These are phyloP conservation scores for Picochlorum sp. DNA, from an alignment of 139 green algal species.

Conservation along the genomic window DNA sequence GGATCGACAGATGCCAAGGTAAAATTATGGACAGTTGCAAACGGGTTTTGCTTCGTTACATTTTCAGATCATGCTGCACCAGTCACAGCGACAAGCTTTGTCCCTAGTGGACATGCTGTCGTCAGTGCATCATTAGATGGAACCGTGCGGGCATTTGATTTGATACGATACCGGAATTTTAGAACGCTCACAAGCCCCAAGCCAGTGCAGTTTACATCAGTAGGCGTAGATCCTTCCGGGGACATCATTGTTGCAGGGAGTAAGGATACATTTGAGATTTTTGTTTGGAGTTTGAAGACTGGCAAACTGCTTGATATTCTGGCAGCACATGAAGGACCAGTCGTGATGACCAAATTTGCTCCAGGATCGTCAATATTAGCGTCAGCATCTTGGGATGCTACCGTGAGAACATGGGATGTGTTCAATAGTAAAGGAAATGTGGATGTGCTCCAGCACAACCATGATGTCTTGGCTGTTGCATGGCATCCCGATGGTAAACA, in stretches of 20 bases:
- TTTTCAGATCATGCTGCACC: slow-evolving; percentile 84
- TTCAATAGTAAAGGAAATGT: slow-evolving; percentile 60
- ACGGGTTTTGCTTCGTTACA: slow-evolving; percentile 89
- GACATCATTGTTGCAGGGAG: slow-evolving; percentile 82
- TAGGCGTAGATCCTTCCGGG: slow-evolving; percentile 80
- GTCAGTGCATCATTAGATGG: slow-evolving; percentile 60
- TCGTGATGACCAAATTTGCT: slow-evolving; percentile 75
- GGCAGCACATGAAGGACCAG: slow-evolving; percentile 82
- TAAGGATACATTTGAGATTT: slow-evolving; percentile 85
- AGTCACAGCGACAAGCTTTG: slow-evolving; percentile 73
- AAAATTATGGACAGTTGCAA: slow-evolving; percentile 72
- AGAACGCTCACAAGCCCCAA: slow-evolving; percentile 78
- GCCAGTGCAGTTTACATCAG: slow-evolving; percentile 71
- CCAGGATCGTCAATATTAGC: slow-evolving; percentile 61
- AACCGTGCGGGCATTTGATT: slow-evolving; percentile 89
- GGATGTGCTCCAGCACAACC: slow-evolving; percentile 76
- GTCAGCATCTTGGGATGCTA: slow-evolving; percentile 80
- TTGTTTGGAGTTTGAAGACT: slow-evolving; percentile 89
- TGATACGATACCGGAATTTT: slow-evolving; percentile 92
- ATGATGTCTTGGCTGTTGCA: slow-evolving; percentile 88
- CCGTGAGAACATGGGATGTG: slow-evolving; percentile 80
- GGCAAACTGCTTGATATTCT: slow-evolving; percentile 88
- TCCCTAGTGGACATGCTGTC: slow-evolving; percentile 38
- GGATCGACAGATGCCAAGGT: slow-evolving; percentile 82
- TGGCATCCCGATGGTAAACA: slow-evolving; percentile 80